A percentile compares a stretch with the other conserved stretches of the same genome.
phyloP scores from a whole-genome alignment of 208 protist species.

The Acanthamoeba triangularis region DNA sequence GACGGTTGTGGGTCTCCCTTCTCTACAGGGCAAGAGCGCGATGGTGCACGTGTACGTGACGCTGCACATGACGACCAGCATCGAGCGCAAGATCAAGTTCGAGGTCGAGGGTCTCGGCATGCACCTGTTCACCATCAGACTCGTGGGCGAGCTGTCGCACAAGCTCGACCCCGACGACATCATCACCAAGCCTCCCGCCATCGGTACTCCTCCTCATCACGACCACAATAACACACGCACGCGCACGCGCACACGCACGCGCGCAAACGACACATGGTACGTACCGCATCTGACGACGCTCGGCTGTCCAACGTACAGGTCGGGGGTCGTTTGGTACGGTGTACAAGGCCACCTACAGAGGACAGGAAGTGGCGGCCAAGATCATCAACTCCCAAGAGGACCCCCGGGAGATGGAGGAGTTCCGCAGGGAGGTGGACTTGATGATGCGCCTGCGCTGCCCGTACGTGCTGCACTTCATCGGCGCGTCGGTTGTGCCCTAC shows the following conservation, averaged over 20 bases:
- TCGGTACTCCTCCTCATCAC: neutral
- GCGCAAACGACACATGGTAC: neutral
- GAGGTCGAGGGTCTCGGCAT: slow-evolving; percentile 47
- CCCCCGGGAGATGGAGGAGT: neutral
- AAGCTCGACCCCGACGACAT: slow-evolving; percentile 74
- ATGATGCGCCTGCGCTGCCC: slow-evolving; percentile 57
- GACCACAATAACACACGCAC: too few relatives aligned
- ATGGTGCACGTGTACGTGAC: slow-evolving; percentile 44
- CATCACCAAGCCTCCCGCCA: slow-evolving; percentile 46
- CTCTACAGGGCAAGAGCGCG: slow-evolving; percentile 12
- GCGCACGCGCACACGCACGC: too few relatives aligned
- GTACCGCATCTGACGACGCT: too few relatives aligned
- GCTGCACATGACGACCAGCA: slow-evolving; percentile 33
- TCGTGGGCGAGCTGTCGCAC: slow-evolving; percentile 28
- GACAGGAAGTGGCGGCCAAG: slow-evolving; percentile 59
- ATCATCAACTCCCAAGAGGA: slow-evolving; percentile 56
- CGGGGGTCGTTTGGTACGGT: slow-evolving; percentile 44
- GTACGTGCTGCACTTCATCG: slow-evolving; percentile 67
- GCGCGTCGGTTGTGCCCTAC: slow-evolving; percentile 30
- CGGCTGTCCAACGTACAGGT: neutral
- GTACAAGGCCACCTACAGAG: slow-evolving; percentile 61
- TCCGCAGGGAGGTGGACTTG: slow-evolving; percentile 67
- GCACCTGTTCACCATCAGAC: slow-evolving; percentile 42
- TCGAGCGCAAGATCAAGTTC: slow-evolving; percentile 50
- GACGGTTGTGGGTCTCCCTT: neutral